phyloP scores from a whole-genome alignment of 1,139 yeast genomes.

The Debaryomyces sp. region DNA sequence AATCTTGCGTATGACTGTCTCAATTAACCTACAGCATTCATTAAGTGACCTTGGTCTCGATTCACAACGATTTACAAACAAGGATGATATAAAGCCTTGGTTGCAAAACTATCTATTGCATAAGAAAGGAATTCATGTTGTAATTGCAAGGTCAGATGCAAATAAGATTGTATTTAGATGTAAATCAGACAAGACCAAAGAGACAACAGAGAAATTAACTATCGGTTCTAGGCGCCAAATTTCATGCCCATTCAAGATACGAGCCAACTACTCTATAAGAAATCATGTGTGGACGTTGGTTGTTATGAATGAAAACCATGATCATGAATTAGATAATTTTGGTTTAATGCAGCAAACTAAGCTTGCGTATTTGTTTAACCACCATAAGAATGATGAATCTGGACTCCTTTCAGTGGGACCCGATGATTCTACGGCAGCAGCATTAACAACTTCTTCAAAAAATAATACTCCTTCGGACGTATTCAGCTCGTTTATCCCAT shows the following conservation, averaged over 20 bases:
- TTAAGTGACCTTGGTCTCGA: constrained; percentile 19
- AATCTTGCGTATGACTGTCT: neutral
- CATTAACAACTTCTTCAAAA: neutral
- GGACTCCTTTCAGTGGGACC: neutral
- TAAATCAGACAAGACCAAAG: constrained; percentile 36
- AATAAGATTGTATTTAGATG: constrained; percentile 72
- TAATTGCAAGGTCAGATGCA: constrained; percentile 70
- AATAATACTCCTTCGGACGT: constrained; percentile 4
- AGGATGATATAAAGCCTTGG: constrained; percentile 68
- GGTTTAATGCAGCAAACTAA: constrained; percentile 1
- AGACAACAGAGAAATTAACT: constrained; percentile 17
- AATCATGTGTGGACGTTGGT: constrained; percentile 62
- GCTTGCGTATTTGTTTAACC: neutral
- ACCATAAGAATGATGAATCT: constrained; percentile 1
- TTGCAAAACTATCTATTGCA: constrained; percentile 47
- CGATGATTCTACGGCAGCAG: neutral
- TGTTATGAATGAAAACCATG: constrained; percentile 58
- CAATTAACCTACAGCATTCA: constrained; percentile 9
- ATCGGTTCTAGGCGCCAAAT: constrained; percentile 23
- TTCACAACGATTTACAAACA: constrained; percentile 18
- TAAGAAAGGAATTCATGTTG: constrained; percentile 59
- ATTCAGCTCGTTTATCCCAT: constrained; percentile 6
- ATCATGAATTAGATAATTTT: constrained; percentile 26
- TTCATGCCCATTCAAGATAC: constrained; percentile 67
- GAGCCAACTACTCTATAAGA: constrained; percentile 66